Percentiles rank a stretch among this genome's conserved stretches.
phyloP scores from a whole-genome alignment of 768 basidiomycete genomes.

The Auriscalpium orientale region DNA sequence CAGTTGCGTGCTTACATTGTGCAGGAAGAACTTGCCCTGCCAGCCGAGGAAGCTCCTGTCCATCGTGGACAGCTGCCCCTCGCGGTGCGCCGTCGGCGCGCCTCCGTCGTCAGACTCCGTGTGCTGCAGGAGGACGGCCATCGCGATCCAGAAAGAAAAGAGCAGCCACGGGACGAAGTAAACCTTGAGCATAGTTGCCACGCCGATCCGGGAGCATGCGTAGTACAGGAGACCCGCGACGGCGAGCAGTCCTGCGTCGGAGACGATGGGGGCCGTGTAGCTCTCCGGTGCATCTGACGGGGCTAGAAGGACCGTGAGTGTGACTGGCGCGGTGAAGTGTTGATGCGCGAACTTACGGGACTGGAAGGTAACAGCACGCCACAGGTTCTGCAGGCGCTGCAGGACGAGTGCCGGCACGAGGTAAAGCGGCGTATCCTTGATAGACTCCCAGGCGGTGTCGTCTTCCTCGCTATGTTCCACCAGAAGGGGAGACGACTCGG shows the following conservation, averaged over 20 bases:
- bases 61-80: constrained; percentile 18
- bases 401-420: background rate
- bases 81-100: background rate
- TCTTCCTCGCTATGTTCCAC: background rate
- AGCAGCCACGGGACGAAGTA: background rate
- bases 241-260: background rate
- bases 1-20: constrained; percentile 1
- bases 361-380: background rate
- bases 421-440: background rate
- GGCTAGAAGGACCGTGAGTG: background rate
- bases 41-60: constrained; percentile 22
- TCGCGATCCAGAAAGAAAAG: constrained; percentile 1
- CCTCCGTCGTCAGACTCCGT: background rate
- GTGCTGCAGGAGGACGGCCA: background rate
- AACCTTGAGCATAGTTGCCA: background rate
- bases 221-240: background rate
- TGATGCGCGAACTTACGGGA: background rate
- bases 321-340: background rate
- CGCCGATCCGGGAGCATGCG: background rate
- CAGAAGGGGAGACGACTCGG: too few relatives aligned
- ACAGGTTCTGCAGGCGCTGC: background rate
- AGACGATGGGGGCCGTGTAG: background rate
- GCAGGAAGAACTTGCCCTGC: constrained; percentile 22
- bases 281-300: background rate
- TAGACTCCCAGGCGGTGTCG: background rate